Evolutionary conservation across 2,329 filamentous ascomycete genomes (phyloP), one percentile per base, ranked within the genome.

Genomic region (Trichoderma pleuroti): DNA sequence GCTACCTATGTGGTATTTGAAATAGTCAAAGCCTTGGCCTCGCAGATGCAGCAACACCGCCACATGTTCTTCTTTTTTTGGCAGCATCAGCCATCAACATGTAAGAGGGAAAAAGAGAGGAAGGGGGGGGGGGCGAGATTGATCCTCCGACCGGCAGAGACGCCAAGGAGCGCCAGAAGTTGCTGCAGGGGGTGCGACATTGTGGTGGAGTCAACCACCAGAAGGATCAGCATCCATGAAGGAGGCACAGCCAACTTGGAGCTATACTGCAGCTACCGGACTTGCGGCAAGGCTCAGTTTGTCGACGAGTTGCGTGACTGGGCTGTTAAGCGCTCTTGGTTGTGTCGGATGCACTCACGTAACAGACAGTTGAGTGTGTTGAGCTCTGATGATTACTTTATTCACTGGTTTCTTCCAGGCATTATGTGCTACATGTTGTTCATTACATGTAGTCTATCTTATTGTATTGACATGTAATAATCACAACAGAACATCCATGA

Each of bases 321-420:
- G 30, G 62, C 24, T 56, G 46, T 34, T 65, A 65, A 65, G 62
- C 62, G 62, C 62, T 65, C 46, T 14, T 28, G 62, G 46, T 65
- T 32, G 62, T 32, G 16, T 42, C 39, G 39, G 8, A n/a, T 21
- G 30, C 57, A 61, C 16, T 56, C 18, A 24, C 24, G n/a, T 26
- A 18, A 56, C 52, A 56, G 24, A 9, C 12, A 21, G n/a, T 21
- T 21, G 42, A 24, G 42, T 49, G 46, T 52, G 11, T 24, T 52
- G n/a, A 24, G 11, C 46, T 52, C 10, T 10, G 10, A 24, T 14
- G 21, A 52, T 24, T 8, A 8, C 7, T 52, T 12, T 11, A 21
- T 24, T 52, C 24, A 11, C 21, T 52, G 12, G 5, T 52, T 24
- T 49, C 42, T 39, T 18, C 36, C 18, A 18, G 16, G 4, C 9